phyloP scores from a whole-genome alignment of 495 filamentous ascomycete species.

The Lepidopterella palustris region DNA sequence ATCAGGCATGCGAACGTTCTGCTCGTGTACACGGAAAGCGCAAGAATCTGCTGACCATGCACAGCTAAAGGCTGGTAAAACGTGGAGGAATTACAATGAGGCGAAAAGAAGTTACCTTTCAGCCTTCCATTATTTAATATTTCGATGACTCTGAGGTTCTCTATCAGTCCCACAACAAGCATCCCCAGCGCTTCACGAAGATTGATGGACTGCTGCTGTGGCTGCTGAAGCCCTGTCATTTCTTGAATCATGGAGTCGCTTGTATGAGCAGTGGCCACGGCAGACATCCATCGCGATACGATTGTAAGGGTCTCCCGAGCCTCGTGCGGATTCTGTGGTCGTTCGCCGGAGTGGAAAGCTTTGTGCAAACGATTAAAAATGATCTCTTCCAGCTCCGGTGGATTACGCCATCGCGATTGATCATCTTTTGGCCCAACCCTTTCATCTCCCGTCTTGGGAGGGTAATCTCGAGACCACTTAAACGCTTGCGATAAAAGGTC shows the following conservation, averaged over 20 bases:
- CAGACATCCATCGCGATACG: slow-evolving; percentile 38
- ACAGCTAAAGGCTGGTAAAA: no score
- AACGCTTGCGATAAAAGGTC: slow-evolving; percentile 54
- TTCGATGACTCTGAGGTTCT: slow-evolving; percentile 44
- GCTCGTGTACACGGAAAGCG: no score
- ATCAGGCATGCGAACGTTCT: no score
- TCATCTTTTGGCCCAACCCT: slow-evolving; percentile 8
- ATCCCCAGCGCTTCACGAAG: slow-evolving; percentile 51
- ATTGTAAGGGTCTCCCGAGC: slow-evolving; percentile 28
- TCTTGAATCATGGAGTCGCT: slow-evolving; percentile 33
- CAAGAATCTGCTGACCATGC: no score
- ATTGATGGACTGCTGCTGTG: slow-evolving; percentile 44
- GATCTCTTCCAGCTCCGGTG: slow-evolving; percentile 43
- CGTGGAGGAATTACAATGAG: background rate
- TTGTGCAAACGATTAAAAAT: slow-evolving; percentile 50
- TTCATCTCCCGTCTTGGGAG: slow-evolving; percentile 7
- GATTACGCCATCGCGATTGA: slow-evolving; percentile 17
- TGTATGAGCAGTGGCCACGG: slow-evolving; percentile 26
- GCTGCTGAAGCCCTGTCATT: slow-evolving; percentile 31
- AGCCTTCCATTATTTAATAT: slow-evolving; percentile 40
- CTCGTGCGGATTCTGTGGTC: slow-evolving; percentile 30
- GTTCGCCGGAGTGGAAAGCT: slow-evolving; percentile 35
- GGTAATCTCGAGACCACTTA: slow-evolving; percentile 50
- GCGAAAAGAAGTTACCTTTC: slow-evolving; percentile 36
- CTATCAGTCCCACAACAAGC: slow-evolving; percentile 43